Conservation (phyloP, 257 asterid genomes). For the Solanum sitiens region DNA sequence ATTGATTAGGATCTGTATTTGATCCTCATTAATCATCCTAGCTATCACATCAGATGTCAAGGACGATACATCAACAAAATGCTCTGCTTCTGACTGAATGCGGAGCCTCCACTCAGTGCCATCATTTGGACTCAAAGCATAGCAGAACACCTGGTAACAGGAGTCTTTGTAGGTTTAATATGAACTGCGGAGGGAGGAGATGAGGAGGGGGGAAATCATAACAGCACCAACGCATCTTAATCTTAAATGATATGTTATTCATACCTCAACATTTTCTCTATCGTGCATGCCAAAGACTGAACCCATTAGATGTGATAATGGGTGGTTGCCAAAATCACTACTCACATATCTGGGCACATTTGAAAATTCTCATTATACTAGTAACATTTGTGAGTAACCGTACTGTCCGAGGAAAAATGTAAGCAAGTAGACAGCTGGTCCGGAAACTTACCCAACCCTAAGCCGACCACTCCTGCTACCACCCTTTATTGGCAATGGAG, state of each 20-base stretch:
- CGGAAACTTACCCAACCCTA: slow-evolving; percentile 62
- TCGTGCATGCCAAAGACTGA: slow-evolving; percentile 97
- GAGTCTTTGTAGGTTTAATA: neutral
- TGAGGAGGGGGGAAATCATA: neutral
- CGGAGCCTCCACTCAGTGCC: slow-evolving; percentile 96
- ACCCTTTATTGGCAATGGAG: slow-evolving; percentile 62
- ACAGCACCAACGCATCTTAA: neutral
- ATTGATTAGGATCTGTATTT: slow-evolving; percentile 86
- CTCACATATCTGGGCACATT: slow-evolving; percentile 66
- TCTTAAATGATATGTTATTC: neutral
- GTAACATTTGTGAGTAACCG: neutral
- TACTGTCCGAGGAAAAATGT: neutral
- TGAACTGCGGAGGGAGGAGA: neutral
- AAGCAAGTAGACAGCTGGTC: neutral
- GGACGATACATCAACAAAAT: slow-evolving; percentile 84
- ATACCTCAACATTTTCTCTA: slow-evolving; percentile 77
- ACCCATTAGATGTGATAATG: slow-evolving; percentile 97
- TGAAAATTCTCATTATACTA: neutral
- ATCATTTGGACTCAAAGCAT: slow-evolving; percentile 90
- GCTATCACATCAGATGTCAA: slow-evolving; percentile 91
- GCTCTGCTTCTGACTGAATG: slow-evolving; percentile 89
- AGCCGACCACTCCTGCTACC: slow-evolving; percentile 63
- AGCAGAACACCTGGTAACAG: slow-evolving; percentile 72
- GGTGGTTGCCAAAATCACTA: slow-evolving; percentile 98
- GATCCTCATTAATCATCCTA: slow-evolving; percentile 83